phyloP scores from a whole-genome alignment of 192 early-diverging fungal genomes.

The Thamnidium elegans region DNA sequence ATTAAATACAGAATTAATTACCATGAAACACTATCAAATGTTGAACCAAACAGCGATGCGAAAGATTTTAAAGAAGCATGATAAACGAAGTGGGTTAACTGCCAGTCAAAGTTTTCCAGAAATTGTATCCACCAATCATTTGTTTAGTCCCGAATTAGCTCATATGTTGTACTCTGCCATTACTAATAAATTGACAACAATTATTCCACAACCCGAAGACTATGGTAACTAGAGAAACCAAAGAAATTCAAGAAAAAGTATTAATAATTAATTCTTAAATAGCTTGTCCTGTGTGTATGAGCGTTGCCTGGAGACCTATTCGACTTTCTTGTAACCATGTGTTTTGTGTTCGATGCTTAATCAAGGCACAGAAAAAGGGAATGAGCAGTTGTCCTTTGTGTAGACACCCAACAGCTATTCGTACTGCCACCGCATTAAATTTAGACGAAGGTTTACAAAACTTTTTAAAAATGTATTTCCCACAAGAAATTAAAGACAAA shows the following conservation, averaged over 20 bases:
- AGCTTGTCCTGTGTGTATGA: constrained; percentile 78
- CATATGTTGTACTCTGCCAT: constrained; percentile 62
- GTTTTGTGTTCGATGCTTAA: constrained; percentile 77
- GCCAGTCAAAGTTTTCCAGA: constrained; percentile 51
- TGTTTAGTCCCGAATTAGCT: constrained; percentile 58
- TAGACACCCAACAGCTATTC: constrained; percentile 58
- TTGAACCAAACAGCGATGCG: constrained; percentile 76
- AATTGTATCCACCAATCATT: constrained; percentile 43
- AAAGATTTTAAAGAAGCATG: constrained; percentile 92
- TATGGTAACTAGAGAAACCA: constrained; percentile 38
- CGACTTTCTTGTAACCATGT: constrained; percentile 74
- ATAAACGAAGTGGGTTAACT: constrained; percentile 70
- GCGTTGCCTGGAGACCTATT: constrained; percentile 75
- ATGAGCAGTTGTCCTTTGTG: constrained; percentile 78
- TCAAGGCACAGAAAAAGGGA: constrained; percentile 63
- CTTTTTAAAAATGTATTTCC: constrained; percentile 77
- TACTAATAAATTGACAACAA: constrained; percentile 56
- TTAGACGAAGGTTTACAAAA: constrained; percentile 66
- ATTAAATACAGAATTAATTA: constrained; percentile 70
- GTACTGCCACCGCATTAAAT: constrained; percentile 54
- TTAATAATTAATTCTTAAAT: neutral
- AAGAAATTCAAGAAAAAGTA: neutral
- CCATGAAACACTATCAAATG: constrained; percentile 71
- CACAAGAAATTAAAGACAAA: constrained; percentile 74
- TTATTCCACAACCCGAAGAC: constrained; percentile 83